Base-by-base conservation (phyloP, 176 grass and related monocot species). In the Dactylis glomerata region DNA sequence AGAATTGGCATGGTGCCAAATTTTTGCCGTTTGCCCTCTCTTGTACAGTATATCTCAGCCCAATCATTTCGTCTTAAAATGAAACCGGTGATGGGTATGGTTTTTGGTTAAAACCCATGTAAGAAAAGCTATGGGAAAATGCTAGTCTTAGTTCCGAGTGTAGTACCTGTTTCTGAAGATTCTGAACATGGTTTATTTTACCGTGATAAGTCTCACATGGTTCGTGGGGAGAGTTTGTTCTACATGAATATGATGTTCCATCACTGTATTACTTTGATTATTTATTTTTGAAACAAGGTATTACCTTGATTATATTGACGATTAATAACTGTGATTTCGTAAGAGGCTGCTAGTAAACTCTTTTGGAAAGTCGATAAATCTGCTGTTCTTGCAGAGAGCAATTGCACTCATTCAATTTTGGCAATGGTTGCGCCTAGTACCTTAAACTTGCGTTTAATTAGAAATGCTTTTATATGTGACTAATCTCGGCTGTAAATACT, bases 21-120 rank as follows among this genome's bases (percentile, higher is more conserved):
- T 77, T 90, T 90, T 90, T 87, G 84, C 85, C 84, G 52, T 75
- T 79, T 90, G 37, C 12, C 76, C 61, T 46, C 69, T 47, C 79
- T 76, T 91, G 89, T 91, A 91, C 85, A 91, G 89, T 87, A 63
- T 76, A 34, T 70, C 56, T 27, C 19, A 69, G 68, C 81, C 85
- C 81, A 74, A 67, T 62, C 75, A 76, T 87, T 69, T 87, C 40
- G 17, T 80, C 81, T 41, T 79, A 83, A 90, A 86, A 86, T 86
- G 83, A 33, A 37, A 62, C 61, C 51, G 9, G 64, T 90, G 78
- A 80, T 84, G 81, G 76, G 84, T 87, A 75, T 79, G 75, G 4
- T 61, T 87, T 90, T 86, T 68, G 17, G 59, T 87, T 34, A 13
- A 82, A 82, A 79, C 30, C 85, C 75, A 52, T 40, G 52, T 30